Conservation (phyloP, 2,329 filamentous ascomycete genomes). For the Ambrosiella beaveri region DNA sequence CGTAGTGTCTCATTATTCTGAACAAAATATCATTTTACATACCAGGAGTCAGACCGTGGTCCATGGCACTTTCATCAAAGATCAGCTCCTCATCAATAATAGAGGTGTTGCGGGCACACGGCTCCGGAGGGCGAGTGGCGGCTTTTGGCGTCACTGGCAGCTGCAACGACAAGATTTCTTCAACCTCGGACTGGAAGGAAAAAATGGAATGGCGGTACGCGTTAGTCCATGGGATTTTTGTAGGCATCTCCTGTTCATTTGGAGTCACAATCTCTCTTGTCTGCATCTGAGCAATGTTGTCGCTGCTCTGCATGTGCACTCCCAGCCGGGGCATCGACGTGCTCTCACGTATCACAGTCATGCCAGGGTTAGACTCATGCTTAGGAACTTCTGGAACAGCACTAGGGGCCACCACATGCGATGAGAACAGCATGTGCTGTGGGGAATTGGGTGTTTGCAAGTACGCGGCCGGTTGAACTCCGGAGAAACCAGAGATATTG, state of each 20-base stretch:
- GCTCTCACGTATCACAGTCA: conserved; percentile 1
- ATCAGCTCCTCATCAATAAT: not conserved
- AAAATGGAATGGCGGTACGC: not conserved
- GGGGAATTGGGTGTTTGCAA: not conserved
- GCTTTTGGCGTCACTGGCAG: not conserved
- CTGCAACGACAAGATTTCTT: not conserved
- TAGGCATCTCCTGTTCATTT: not conserved
- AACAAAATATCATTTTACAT: not conserved
- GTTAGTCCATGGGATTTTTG: not conserved
- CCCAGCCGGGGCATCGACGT: not conserved
- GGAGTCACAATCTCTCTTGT: not conserved
- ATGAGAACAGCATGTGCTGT: not conserved
- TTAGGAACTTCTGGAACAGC: not conserved
- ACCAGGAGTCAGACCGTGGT: not conserved
- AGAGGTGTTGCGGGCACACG: not conserved
- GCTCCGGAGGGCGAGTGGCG: too few species aligned
- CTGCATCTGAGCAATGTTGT: not conserved
- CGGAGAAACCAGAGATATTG: not conserved
- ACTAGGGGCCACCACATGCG: not conserved
- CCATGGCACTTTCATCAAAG: not conserved
- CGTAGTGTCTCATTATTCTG: not conserved
- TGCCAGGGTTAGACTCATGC: conserved; percentile 1
- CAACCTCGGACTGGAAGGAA: conserved; percentile 2
- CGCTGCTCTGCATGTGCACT: not conserved
- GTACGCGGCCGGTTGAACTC: not conserved